phyloP scores from a whole-genome alignment of 352 stramenopile species.

The Phytophthora melonis region DNA sequence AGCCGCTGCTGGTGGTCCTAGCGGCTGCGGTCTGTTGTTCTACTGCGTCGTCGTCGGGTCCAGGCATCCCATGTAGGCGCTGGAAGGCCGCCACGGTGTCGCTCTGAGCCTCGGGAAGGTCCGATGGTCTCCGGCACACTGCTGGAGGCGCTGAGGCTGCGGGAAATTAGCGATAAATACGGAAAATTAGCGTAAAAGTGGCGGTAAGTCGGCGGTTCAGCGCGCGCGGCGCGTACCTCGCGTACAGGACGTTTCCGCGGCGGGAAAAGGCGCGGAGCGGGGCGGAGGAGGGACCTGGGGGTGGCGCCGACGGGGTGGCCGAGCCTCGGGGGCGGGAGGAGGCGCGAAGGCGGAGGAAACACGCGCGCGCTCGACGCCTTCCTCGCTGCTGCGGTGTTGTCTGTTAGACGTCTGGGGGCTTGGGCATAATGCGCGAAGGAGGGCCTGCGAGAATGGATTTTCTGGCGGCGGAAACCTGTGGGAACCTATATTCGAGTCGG shows the following conservation, averaged over 20 bases:
- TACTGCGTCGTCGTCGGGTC: constrained; percentile 38
- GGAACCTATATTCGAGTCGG: constrained; percentile 42
- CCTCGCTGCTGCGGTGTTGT: constrained; percentile 10
- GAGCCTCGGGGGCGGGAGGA: constrained; percentile 4
- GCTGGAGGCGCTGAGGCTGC: constrained; percentile 3
- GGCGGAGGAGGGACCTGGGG: neutral
- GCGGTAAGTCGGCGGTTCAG: neutral
- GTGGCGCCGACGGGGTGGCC: constrained; percentile 9
- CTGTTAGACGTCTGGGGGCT: constrained; percentile 10
- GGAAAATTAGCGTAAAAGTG: constrained; percentile 5
- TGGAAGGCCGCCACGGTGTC: constrained; percentile 26
- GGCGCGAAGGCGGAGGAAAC: neutral
- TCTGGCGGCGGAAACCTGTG: constrained; percentile 3
- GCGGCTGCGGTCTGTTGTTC: constrained; percentile 34
- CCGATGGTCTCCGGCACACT: neutral
- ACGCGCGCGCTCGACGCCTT: constrained; percentile 11
- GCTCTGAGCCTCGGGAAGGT: constrained; percentile 17
- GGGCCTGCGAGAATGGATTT: constrained; percentile 7
- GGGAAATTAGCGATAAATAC: neutral
- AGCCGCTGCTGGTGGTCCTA: constrained; percentile 27
- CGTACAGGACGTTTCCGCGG: constrained; percentile 2
- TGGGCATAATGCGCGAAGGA: constrained; percentile 27
- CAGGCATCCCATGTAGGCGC: constrained; percentile 64
- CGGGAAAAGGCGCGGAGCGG: neutral
- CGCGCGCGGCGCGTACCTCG: neutral